Evolutionary conservation across 2,329 filamentous ascomycete species (phyloP).

Genomic region (Stagonosporopsis chrysanthemi): DNA sequence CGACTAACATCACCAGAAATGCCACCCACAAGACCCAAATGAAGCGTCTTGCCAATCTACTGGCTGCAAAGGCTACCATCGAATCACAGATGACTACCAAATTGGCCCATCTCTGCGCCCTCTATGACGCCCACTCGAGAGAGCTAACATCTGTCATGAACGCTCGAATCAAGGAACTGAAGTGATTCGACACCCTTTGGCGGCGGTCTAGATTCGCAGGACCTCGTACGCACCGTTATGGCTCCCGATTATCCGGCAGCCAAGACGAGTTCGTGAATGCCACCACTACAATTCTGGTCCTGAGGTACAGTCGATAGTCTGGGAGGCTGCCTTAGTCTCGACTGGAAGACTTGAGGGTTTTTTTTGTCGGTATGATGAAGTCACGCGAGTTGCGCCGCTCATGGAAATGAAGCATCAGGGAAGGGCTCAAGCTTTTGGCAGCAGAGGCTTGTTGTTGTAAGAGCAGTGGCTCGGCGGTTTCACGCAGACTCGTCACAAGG

Average conservation of each 20-base stretch:
- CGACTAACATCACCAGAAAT: constrained; percentile 23
- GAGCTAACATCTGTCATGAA: constrained; percentile 34
- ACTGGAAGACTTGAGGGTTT: background rate
- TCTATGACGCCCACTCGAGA: constrained; percentile 32
- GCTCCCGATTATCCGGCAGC: constrained; percentile 2
- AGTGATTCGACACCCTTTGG: constrained; percentile 13
- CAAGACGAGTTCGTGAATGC: background rate
- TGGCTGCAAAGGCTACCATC: constrained; percentile 33
- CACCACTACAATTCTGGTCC: background rate
- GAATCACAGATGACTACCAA: constrained; percentile 36
- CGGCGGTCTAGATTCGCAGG: constrained; percentile 1
- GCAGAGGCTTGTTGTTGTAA: background rate
- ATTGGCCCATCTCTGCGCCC: constrained; percentile 22
- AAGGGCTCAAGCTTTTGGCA: background rate
- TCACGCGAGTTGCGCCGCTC: background rate
- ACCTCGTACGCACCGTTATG: background rate
- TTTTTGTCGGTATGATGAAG: background rate
- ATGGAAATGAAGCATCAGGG: background rate
- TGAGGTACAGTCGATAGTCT: background rate
- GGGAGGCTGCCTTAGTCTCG: background rate
- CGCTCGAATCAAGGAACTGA: constrained; percentile 30
- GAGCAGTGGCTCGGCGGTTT: background rate
- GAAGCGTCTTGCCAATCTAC: constrained; percentile 31
- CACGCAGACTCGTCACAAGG: background rate
- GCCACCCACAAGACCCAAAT: constrained; percentile 34